Percentiles rank a stretch among this genome's conserved stretches.
Evolutionary conservation across 139 green algal species (phyloP).

Genomic region (Monoraphidium neglectum): DNA sequence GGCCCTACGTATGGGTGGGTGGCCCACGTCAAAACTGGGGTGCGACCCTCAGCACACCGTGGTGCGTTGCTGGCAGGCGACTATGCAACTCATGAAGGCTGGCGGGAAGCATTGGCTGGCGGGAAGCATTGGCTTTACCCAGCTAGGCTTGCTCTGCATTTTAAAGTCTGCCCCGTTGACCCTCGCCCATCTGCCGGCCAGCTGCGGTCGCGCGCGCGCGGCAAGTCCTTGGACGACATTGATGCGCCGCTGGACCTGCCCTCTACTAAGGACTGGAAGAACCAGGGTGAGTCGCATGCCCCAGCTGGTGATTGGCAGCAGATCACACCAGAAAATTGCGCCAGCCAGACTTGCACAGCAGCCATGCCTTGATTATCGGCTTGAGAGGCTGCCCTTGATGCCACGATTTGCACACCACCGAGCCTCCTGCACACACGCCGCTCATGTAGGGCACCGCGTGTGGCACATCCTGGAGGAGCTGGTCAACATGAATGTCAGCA

Average conservation of each 20-base stretch:
- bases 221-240: constrained; percentile 45
- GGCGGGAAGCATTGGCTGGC: too few species aligned
- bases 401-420: too few species aligned
- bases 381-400: too few species aligned
- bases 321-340: too few species aligned
- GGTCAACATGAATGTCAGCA: constrained; percentile 51
- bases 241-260: constrained; percentile 59
- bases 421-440: too few species aligned
- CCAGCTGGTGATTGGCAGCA: too few species aligned
- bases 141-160: too few species aligned
- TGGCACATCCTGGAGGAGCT: constrained; percentile 71
- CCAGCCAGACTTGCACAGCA: too few species aligned
- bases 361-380: too few species aligned
- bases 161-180: too few species aligned
- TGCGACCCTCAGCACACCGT: neutral
- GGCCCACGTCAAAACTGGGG: neutral
- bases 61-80: neutral
- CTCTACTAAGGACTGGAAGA: constrained; percentile 54
- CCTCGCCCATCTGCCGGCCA: constrained; percentile 22
- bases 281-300: constrained; percentile 38
- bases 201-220: constrained; percentile 41
- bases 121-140: too few species aligned
- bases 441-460: constrained; percentile 43
- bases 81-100: too few species aligned
- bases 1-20: constrained; percentile 67